Evolutionary conservation across 2,329 filamentous ascomycete genomes (phyloP).

Genomic region (Chaetothyriales sp.): DNA sequence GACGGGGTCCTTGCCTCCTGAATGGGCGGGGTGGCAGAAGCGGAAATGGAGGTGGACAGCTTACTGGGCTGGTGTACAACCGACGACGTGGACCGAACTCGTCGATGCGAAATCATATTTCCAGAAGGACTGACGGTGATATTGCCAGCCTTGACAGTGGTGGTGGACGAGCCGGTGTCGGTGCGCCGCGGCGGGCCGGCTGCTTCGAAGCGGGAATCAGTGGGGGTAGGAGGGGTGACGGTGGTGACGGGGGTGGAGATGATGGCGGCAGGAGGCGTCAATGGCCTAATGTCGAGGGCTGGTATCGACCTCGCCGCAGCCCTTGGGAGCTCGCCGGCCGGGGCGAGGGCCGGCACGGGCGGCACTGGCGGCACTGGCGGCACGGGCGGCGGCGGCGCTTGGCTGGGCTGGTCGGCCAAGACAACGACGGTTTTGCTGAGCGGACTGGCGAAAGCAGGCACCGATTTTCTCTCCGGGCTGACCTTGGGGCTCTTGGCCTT

Average conservation of each 20-base stretch:
- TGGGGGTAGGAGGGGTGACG: constrained; percentile 52
- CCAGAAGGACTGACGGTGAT: constrained; percentile 50
- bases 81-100: constrained; percentile 42
- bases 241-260: constrained; percentile 39
- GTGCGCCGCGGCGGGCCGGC: too few relatives aligned
- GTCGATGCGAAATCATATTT: constrained; percentile 61
- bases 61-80: constrained; percentile 60
- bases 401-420: constrained; percentile 22
- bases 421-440: constrained; percentile 23
- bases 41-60: constrained; percentile 60
- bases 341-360: not conserved
- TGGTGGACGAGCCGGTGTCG: constrained; percentile 21
- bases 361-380: constrained; percentile 10
- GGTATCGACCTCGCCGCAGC: constrained; percentile 1
- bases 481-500: constrained; percentile 39
- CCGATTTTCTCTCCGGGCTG: constrained; percentile 30
- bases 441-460: constrained; percentile 4
- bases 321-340: too few relatives aligned
- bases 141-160: constrained; percentile 24
- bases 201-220: constrained; percentile 26
- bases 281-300: constrained; percentile 9
- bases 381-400: constrained; percentile 8
- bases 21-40: constrained; percentile 60
- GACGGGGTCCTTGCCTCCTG: constrained; percentile 52
- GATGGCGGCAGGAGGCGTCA: constrained; percentile 19